Evolutionary conservation across 1,284 basidiomycete genomes (phyloP), one percentile per base, ranked within the genome.

Genomic region (Trichosporon ovoides): DNA sequence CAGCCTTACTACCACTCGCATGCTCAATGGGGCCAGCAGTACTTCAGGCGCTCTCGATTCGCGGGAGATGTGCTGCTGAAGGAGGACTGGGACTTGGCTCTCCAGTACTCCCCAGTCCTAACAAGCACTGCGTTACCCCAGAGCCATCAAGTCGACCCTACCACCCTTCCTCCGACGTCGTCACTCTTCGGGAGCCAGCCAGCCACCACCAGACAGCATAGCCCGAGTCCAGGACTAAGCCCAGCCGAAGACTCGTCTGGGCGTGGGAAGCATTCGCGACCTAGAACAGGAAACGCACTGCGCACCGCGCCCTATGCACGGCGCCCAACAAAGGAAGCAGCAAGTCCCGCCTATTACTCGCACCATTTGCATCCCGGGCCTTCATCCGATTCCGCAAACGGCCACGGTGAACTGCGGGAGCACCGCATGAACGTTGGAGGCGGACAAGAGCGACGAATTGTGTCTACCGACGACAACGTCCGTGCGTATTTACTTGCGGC

Each of bases 221-320:
- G 43, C 43, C 10, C 43, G 16, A 48, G 43, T 28, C 43, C 43
- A 7, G 43, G 43, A n/a, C 43, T 18, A 5, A n/a, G 11, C 24
- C 43, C 43, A 6, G 22, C 16, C 12, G 43, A 48, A 10, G 28
- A 48, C 13, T 48, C 43, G 24, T 48, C 22, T 16, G 43, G 43
- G 43, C 43, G 16, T 31, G 43, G 43, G 24, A 48, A 48, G 24
- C 43, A 31, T 28, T 16, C 43, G 24, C 43, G 43, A 4, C 43
- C 24, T 5, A 22, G 43, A 31, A 48, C 43, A 19, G 43, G 43
- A 3, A 48, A 48, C 24, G 43, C 43, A 28, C 16, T 48, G 43
- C 43, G 43, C 43, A 48, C 43, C 7, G 43, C 43, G 43, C 43
- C 43, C 43, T 48, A 48, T 48, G 43, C 43, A 48, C 43, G 43